Evolutionary conservation across 2,329 filamentous ascomycete genomes (phyloP).

Genomic region (Chalaropsis thielavioides): DNA sequence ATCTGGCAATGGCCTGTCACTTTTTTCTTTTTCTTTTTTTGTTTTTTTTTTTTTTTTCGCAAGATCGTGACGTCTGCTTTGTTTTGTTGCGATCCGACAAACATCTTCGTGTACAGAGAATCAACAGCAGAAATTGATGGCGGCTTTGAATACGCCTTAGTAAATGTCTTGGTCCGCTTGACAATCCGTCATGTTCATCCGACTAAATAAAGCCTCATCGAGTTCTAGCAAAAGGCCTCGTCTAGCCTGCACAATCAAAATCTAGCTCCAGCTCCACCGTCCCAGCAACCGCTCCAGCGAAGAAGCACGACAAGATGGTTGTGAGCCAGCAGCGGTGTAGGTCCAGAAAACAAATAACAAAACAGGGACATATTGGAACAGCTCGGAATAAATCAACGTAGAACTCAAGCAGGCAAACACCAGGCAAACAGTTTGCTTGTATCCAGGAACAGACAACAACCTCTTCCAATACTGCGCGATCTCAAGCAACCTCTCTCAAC

Average conservation of each 20-base stretch:
- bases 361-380: not conserved
- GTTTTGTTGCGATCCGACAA: too few species aligned
- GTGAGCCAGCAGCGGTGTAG: too few species aligned
- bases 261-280: not conserved
- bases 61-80: not conserved
- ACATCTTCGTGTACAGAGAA: too few species aligned
- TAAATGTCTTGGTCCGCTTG: too few species aligned
- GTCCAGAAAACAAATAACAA: not conserved
- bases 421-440: not conserved
- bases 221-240: not conserved
- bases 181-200: too few species aligned
- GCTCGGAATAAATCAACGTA: not conserved
- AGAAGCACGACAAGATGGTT: not conserved
- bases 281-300: not conserved
- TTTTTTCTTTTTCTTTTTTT: not conserved
- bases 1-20: not conserved
- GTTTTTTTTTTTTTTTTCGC: not conserved
- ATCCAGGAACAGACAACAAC: too few species aligned
- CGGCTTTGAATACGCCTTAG: too few species aligned
- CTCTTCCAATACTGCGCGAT: too few species aligned
- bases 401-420: not conserved
- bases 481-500: not conserved
- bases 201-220: too few species aligned
- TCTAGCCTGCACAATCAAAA: not conserved
- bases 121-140: too few species aligned